These are phyloP conservation scores for Amaranthus cruentus DNA, from an alignment of 148 eudicot species.

Conservation along the genomic window DNA sequence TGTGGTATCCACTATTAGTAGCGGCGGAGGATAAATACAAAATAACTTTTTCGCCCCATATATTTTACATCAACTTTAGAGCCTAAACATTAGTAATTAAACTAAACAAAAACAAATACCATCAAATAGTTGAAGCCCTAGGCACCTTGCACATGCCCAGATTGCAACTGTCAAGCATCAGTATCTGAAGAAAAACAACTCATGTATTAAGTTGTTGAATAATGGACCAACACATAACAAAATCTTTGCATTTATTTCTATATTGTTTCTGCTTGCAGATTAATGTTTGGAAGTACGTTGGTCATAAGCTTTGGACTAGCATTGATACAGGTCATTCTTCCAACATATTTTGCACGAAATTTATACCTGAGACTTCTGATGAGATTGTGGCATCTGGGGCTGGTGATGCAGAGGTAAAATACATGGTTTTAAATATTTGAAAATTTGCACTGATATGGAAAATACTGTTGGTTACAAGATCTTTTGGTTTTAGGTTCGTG, in stretches of 20 bases:
- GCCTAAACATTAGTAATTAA: no score
- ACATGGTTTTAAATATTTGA: conserved; percentile 2
- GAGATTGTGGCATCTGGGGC: conserved; percentile 92
- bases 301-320: conserved; percentile 60
- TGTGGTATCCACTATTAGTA: background rate
- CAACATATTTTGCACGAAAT: conserved; percentile 92
- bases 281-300: conserved; percentile 77
- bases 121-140: no score
- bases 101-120: no score
- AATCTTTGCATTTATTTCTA: background rate
- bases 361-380: conserved; percentile 91
- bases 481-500: conserved; percentile 60
- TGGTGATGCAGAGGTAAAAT: conserved; percentile 85
- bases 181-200: background rate
- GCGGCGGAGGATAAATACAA: no score
- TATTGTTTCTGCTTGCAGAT: conserved; percentile 37
- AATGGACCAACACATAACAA: background rate
- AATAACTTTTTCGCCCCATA: no score
- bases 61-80: no score
- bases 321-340: conserved; percentile 90
- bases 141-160: no score
- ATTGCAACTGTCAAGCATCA: background rate
- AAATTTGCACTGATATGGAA: background rate
- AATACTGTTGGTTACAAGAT: conserved; percentile 18
- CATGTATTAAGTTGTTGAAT: background rate